Evolutionary conservation across 2,329 filamentous ascomycete genomes (phyloP), one percentile per base, ranked within the genome.

Genomic region (Pseudopyricularia javanii): DNA sequence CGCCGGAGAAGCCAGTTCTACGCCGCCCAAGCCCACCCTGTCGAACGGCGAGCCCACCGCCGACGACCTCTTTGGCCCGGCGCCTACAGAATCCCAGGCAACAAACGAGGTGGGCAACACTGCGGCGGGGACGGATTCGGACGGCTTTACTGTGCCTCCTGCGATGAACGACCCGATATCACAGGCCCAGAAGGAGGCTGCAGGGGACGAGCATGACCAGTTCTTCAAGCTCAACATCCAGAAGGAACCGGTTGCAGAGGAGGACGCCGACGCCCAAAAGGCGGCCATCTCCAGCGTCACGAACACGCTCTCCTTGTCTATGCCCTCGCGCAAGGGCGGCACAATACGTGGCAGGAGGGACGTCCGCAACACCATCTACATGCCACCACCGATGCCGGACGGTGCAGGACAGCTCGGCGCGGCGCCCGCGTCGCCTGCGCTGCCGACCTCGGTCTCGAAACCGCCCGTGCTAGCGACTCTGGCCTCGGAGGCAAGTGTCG

Each of bases 341-440:
- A 96, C 90, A 14, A 74, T 95, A 15, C 81, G 93, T 59, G 93
- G 93, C 51, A 85, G 93, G 56, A 80, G 93, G 63, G 91, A 97
- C 65, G 88, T 94, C 57, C 82, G 91, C 55, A 95, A 95, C 67
- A 96, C 91, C 1, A 83, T 95, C 53, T 91, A 93, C 63, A 76
- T 91, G 57, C 85, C 88, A 56, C 83, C 87, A 3, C 20, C 59
- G 59, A 47, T 47, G 50, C 37, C 50, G 20, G 28, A 52, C 28
- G 24, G 20, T 15, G 40, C 11, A 11, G 24, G 40, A 12, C 33
- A 37, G 20, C 22, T 43, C 35, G 30, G 14, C 24, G 5, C 40
- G 6, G n/a, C 56, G 49, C 57, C 54, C 15, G 67, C 59, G 63
- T 63, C 53, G 62, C 64, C 51, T 65, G 59, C 66, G 2, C 59